Evolutionary conservation across 2,329 filamentous ascomycete genomes (phyloP).

Genomic region (Aschersonia sp.): DNA sequence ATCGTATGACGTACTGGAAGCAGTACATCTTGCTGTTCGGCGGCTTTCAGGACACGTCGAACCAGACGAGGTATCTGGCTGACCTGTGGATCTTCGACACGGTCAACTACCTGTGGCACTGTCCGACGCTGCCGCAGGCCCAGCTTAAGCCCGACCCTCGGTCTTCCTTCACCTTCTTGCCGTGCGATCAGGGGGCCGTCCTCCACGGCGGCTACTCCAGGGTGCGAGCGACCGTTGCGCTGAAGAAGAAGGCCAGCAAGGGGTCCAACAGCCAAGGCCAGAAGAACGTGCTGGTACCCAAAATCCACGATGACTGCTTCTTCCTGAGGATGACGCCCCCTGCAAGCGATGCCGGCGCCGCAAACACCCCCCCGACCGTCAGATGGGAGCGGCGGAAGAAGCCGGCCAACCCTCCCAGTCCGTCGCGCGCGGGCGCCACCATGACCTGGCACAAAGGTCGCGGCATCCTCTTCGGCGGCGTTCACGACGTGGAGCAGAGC

Average conservation of each 20-base stretch:
- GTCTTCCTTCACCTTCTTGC: constrained; percentile 83
- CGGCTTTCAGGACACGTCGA: constrained; percentile 92
- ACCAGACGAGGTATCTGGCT: constrained; percentile 83
- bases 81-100: constrained; percentile 97
- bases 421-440: constrained; percentile 72
- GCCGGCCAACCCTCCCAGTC: constrained; percentile 77
- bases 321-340: constrained; percentile 72
- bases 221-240: constrained; percentile 57
- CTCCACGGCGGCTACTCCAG: constrained; percentile 90
- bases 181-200: constrained; percentile 79
- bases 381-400: constrained; percentile 91
- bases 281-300: constrained; percentile 65
- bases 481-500: constrained; percentile 81
- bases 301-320: constrained; percentile 93
- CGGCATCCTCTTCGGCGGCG: constrained; percentile 86
- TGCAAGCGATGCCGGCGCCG: constrained; percentile 47
- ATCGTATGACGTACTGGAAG: constrained; percentile 94
- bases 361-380: constrained; percentile 49
- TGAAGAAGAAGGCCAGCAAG: constrained; percentile 39
- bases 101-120: constrained; percentile 70
- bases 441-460: constrained; percentile 92
- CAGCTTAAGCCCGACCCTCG: constrained; percentile 80
- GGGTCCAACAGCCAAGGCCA: constrained; percentile 47
- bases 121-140: constrained; percentile 58
- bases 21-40: constrained; percentile 94